Conservation (phyloP, 1,284 basidiomycete species). For the Ganoderma meredithae region DNA sequence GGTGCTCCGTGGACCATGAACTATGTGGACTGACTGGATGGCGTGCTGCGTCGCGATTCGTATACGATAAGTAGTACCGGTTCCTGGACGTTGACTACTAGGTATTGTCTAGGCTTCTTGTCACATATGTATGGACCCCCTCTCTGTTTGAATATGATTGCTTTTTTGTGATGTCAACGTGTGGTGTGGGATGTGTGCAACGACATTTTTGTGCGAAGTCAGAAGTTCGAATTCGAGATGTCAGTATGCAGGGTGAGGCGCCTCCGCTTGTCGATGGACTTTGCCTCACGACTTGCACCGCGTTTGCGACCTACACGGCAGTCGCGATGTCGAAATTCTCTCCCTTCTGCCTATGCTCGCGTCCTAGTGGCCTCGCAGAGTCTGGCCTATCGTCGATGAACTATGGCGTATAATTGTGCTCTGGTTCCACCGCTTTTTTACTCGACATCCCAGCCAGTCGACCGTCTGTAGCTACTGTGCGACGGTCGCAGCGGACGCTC, state of each 20-base stretch:
- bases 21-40: not conserved
- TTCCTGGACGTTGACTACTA: not conserved
- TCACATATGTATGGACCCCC: conserved; percentile 9
- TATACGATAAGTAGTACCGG: conserved; percentile 2
- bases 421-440: not conserved
- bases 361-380: not conserved
- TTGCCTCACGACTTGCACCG: not conserved
- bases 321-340: not conserved
- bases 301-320: not conserved
- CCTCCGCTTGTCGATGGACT: not conserved
- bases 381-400: not conserved
- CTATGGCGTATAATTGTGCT: not conserved
- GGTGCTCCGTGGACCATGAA: not conserved
- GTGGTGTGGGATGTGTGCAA: not conserved
- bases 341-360: not conserved
- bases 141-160: conserved; percentile 15
- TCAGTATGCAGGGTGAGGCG: not conserved
- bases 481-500: not conserved
- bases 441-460: not conserved
- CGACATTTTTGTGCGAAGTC: not conserved
- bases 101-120: conserved; percentile 10
- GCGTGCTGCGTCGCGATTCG: not conserved
- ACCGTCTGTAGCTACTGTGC: not conserved
- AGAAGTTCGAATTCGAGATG: not conserved
- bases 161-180: conserved; percentile 2